Percentiles rank a stretch among this genome's conserved stretches.
phyloP scores from a whole-genome alignment of 192 early-diverging fungal genomes.

The Dispira simplex region DNA sequence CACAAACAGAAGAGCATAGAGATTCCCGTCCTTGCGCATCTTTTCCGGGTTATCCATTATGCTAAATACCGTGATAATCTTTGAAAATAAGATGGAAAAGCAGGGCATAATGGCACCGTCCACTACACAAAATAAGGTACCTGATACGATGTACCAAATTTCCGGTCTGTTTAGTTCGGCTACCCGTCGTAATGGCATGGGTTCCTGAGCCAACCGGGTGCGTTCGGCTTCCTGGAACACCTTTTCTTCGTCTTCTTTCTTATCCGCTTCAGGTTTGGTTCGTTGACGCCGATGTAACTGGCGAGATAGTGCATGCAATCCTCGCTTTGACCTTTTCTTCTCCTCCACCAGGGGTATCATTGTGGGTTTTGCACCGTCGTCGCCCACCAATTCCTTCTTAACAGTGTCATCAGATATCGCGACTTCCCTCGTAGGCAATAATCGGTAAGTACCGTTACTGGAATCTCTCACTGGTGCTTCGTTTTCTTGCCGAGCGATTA shows the following conservation, averaged over 20 bases:
- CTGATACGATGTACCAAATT: not conserved
- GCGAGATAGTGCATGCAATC: too few relatives aligned
- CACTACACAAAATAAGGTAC: constrained; percentile 1
- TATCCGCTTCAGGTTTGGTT: too few relatives aligned
- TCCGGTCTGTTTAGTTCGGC: not conserved
- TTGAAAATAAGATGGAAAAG: constrained; percentile 10
- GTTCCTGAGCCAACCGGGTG: not conserved
- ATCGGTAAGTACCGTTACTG: too few relatives aligned
- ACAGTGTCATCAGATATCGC: too few relatives aligned
- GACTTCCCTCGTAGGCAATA: too few relatives aligned
- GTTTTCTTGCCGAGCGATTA: too few relatives aligned
- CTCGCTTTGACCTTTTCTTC: too few relatives aligned
- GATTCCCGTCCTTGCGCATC: constrained; percentile 15
- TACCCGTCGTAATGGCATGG: not conserved
- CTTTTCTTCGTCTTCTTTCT: not conserved
- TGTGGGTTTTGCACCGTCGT: too few relatives aligned
- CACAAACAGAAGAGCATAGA: constrained; percentile 26
- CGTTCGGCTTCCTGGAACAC: not conserved
- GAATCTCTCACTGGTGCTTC: too few relatives aligned
- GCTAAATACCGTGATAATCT: constrained; percentile 17
- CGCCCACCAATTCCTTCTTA: too few relatives aligned
- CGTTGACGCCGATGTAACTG: too few relatives aligned
- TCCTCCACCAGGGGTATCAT: too few relatives aligned
- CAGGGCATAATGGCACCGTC: constrained; percentile 13
- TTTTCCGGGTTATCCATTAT: constrained; percentile 13